These are phyloP conservation scores for Clarkia xantiana DNA, from an alignment of 345 rosid species.

Conservation along the genomic window DNA sequence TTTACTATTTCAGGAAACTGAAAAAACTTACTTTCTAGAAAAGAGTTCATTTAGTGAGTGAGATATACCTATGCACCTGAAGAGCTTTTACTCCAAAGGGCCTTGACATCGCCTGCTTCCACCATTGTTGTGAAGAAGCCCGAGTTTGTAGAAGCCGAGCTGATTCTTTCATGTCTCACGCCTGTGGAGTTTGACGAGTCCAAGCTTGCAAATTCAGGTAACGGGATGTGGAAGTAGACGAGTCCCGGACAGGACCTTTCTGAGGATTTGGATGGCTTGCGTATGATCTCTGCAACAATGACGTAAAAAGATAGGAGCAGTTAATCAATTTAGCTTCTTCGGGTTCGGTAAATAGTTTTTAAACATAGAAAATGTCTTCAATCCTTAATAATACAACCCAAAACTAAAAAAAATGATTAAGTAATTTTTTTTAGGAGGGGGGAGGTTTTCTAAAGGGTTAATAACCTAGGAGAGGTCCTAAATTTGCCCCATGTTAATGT, in stretches of 20 bases:
- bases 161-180: slow-evolving; percentile 51
- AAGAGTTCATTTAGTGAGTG: not conserved
- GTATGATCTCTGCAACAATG: slow-evolving; percentile 37
- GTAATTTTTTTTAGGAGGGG: no score
- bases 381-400: no score
- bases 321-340: not conserved
- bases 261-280: slow-evolving; percentile 40
- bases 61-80: slow-evolving; percentile 18
- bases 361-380: no score
- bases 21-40: no score
- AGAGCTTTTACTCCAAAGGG: slow-evolving; percentile 59
- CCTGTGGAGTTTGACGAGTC: slow-evolving; percentile 54
- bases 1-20: not conserved
- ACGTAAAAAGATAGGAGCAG: not conserved
- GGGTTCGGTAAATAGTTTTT: not conserved
- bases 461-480: no score
- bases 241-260: slow-evolving; percentile 63
- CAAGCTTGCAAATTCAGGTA: slow-evolving; percentile 58
- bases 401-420: no score
- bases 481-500: no score
- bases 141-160: slow-evolving; percentile 63
- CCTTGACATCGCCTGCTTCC: slow-evolving; percentile 70
- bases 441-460: no score
- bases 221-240: slow-evolving; percentile 76
- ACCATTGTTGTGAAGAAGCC: slow-evolving; percentile 79